These are phyloP conservation scores for Barbarea vulgaris DNA, from an alignment of 345 rosid genomes.

Conservation along the genomic window DNA sequence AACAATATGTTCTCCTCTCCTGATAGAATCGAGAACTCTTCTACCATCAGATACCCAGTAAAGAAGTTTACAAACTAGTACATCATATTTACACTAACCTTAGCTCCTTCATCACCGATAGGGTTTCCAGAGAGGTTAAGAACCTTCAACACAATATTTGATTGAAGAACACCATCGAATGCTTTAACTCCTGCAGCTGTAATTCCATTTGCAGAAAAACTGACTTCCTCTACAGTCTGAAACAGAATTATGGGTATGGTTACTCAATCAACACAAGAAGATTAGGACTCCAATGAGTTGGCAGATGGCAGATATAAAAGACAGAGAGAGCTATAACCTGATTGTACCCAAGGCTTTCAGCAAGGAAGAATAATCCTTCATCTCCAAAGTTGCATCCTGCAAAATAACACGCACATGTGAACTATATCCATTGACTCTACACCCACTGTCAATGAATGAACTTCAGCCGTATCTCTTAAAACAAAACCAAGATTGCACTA, in stretches of 20 bases:
- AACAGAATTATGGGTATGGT: slow-evolving; percentile 27
- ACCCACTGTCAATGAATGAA: slow-evolving; percentile 7
- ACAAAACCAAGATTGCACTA: not conserved
- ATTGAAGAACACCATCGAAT: slow-evolving; percentile 83
- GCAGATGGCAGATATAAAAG: slow-evolving; percentile 7
- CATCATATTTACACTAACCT: slow-evolving; percentile 57
- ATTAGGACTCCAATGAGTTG: not conserved
- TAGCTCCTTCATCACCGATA: slow-evolving; percentile 92
- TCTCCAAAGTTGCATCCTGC: slow-evolving; percentile 94
- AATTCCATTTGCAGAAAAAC: slow-evolving; percentile 95
- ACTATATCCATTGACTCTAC: slow-evolving; percentile 16
- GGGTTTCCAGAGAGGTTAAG: slow-evolving; percentile 92
- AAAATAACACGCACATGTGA: slow-evolving; percentile 27
- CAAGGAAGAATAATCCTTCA: slow-evolving; percentile 83
- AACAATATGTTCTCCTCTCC: not conserved
- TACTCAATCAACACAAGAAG: slow-evolving; percentile 14
- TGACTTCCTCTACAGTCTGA: slow-evolving; percentile 86
- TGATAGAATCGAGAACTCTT: not conserved
- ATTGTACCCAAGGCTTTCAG: slow-evolving; percentile 91
- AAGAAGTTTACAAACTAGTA: not conserved
- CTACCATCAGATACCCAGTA: not conserved
- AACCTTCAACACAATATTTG: slow-evolving; percentile 67
- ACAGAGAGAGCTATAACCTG: slow-evolving; percentile 52
- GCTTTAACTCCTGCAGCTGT: slow-evolving; percentile 86
- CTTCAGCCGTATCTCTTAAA: not conserved